Conservation (phyloP, 2,329 filamentous ascomycete species). For the Talaromyces piceae region DNA sequence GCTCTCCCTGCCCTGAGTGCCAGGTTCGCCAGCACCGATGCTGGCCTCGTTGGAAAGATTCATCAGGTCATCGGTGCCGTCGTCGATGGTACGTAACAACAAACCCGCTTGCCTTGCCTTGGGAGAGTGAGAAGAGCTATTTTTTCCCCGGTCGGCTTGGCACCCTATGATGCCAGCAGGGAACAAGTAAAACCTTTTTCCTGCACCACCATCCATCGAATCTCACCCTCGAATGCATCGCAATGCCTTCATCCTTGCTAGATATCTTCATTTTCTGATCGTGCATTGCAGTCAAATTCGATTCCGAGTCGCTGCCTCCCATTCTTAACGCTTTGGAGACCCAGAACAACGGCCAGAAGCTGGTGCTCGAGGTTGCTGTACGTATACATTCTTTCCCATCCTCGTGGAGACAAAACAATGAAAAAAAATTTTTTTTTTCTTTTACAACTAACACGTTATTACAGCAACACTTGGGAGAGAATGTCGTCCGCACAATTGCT, state of each 20-base stretch:
- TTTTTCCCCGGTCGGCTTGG: not conserved
- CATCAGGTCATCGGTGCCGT: conserved; percentile 95
- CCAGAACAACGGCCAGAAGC: conserved; percentile 84
- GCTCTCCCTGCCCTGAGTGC: conserved; percentile 52
- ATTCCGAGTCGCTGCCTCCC: conserved; percentile 81
- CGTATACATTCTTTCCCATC: conserved; percentile 23
- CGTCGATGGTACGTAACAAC: conserved; percentile 71
- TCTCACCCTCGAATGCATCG: conserved; percentile 23
- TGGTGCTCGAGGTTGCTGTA: conserved; percentile 96
- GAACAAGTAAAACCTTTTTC: conserved; percentile 39
- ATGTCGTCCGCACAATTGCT: conserved; percentile 98
- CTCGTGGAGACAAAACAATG: not conserved
- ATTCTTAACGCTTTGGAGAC: conserved; percentile 97
- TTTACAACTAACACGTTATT: conserved; percentile 4
- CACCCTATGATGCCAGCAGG: not conserved
- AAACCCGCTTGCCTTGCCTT: not conserved
- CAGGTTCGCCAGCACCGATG: conserved; percentile 56
- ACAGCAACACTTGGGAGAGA: conserved; percentile 99
- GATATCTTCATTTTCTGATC: no score
- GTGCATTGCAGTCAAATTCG: conserved; percentile 77
- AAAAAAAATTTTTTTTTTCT: not conserved
- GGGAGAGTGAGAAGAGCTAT: no score
- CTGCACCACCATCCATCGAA: conserved; percentile 31
- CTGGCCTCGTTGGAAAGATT: conserved; percentile 54
- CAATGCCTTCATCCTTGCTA: conserved; percentile 17